Base-by-base conservation (phyloP, 768 basidiomycete species). In the Rhizopogon sp. region DNA sequence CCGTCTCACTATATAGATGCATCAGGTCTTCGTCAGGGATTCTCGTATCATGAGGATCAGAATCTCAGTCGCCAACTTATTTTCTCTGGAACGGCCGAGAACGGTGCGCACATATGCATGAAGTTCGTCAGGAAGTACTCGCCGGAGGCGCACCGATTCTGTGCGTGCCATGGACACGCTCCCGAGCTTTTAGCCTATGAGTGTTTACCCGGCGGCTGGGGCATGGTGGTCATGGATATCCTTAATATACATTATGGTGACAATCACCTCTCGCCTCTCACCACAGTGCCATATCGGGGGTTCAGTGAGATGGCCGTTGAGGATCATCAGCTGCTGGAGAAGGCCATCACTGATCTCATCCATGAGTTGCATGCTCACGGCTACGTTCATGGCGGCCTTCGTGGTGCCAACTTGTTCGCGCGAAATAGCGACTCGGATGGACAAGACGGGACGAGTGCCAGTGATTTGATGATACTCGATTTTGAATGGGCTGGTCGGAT, bases 381-480 rank as follows among this genome's bases (percentile, higher is more conserved):
- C 42, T 52, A 42, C 17, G 17, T 56, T 29, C 50, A 52, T 51
- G 56, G 50, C n/a, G 51, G 52, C 56, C 50, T 52, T 44, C 41
- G 42, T 33, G 55, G 39, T 17, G 41, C 16, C 55, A 56, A 51
- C 37, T 39, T 44, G 2, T 39, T 52, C 39, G 35, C 45, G 35
- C 39, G 41, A 39, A 42, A 52, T 14, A 25, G 22, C 22, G 1
- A 25, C 22, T 25, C 22, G 22, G 31, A 7, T 50, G 39, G 13
- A 35, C 46, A 25, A 47, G 37, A 17, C 17, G n/a, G 4, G 28
- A 42, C 35, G 8, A 8, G 13, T 5, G 31, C 31, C 31, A 14
- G 9, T 52, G 28, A 51, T 1, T 51, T 56, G 22, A 39, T 52
- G 42, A 39, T 56, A 11, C 50, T 51, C 29, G 42, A 52, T 25